Conservation (phyloP, 768 basidiomycete species). For the Calocybe gangraenosa region DNA sequence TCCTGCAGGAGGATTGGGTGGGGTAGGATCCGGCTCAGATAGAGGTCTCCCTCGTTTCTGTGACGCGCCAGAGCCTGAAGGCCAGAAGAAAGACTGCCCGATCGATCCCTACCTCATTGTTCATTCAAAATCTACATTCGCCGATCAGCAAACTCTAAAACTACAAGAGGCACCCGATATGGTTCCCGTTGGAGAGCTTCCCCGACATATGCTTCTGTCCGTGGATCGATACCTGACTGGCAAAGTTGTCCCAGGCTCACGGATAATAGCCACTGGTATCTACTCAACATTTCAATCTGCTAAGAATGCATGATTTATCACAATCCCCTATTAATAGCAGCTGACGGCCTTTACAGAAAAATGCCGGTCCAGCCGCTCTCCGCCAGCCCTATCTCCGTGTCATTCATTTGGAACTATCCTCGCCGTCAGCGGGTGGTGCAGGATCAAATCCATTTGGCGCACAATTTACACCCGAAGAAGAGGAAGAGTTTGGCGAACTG, state of each 20-base stretch:
- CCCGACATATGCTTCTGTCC: constrained; percentile 90
- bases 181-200: constrained; percentile 98
- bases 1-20: constrained; percentile 76
- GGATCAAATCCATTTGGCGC: constrained; percentile 82
- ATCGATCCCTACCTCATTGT: constrained; percentile 94
- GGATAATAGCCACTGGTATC: constrained; percentile 92
- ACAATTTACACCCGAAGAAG: constrained; percentile 92
- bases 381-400: constrained; percentile 94
- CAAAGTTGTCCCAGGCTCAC: constrained; percentile 92
- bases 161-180: constrained; percentile 99
- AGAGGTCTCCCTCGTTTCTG: constrained; percentile 84
- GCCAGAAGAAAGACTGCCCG: constrained; percentile 93
- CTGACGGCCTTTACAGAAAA: constrained; percentile 62
- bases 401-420: constrained; percentile 87
- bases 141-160: constrained; percentile 95
- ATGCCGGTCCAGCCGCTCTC: constrained; percentile 80
- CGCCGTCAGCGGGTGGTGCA: constrained; percentile 63
- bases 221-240: constrained; percentile 89
- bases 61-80: constrained; percentile 73
- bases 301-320: constrained; percentile 58
- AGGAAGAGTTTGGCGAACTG: constrained; percentile 94
- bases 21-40: constrained; percentile 83
- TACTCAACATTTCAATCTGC: constrained; percentile 93
- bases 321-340: constrained; percentile 1
- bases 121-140: constrained; percentile 90